Evolutionary conservation across 495 filamentous ascomycete genomes (phyloP), one percentile per base, ranked within the genome.

Genomic region (Staphylotrichum longicolle): DNA sequence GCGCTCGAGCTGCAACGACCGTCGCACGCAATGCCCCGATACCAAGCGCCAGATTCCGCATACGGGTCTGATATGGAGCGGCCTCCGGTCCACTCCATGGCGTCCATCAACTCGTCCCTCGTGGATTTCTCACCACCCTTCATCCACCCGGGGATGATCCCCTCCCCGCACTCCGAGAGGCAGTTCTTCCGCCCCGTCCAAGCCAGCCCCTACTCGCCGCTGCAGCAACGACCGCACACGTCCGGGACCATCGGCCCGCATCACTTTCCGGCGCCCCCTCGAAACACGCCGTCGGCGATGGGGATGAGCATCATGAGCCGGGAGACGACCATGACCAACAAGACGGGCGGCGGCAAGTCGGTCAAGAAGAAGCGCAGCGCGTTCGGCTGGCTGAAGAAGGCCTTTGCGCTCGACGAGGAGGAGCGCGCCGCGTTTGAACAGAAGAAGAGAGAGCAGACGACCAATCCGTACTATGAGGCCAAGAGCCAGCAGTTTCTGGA

Each of bases 381-480:
- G 7, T 84, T 84, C 57, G 80, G 81, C 14, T 84, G 82, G 82
- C 68, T 84, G 32, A 84, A 82, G 68, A 84, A 84, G 70, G 81
- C 81, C 20, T 84, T 84, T 40, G 74, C 77, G 4, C 69, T 84
- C 34, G 81, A 82, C 50, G 82, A 84, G 12, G 82, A 84, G 64
- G 82, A 84, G 63, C 75, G 77, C 15, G 72, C 74, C 10, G 75
- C 77, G 44, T 84, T 83, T 49, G 80, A 83, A 57, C 71, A 73
- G 41, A 74, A 72, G 62, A 77, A 71, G 65, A 69, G 66, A 30
- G 71, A 75, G 56, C 71, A 77, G 63, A 42, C 60, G 27, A 62
- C 59, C 35, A 76, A 78, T 50, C 72, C 68, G 7, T 81, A 81
- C 40, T 78, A 79, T 30, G 73, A 76, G 46, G 65, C 61, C 11